A percentile compares a stretch with the other conserved stretches of the same genome.
phyloP scores from a whole-genome alignment of 192 early-diverging fungal genomes.

The Cladochytrium replicatum region DNA sequence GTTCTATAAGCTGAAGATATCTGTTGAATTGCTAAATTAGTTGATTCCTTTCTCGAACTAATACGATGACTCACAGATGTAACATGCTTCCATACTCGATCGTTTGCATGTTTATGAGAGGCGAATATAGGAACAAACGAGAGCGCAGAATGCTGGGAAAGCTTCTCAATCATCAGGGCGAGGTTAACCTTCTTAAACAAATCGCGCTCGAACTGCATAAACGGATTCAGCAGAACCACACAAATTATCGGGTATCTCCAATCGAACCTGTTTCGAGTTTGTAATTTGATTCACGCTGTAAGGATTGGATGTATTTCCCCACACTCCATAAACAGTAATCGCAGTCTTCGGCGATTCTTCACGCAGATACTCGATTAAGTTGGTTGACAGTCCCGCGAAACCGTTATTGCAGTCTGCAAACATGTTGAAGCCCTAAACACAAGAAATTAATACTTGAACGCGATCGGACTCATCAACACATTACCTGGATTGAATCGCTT shows the following conservation, averaged over 20 bases:
- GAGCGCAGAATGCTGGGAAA: conserved; percentile 13
- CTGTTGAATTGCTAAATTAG: background rate
- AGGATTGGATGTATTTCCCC: conserved; percentile 1
- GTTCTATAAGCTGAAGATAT: conserved; percentile 10
- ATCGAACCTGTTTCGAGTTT: background rate
- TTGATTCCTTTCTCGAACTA: background rate
- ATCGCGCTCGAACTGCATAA: conserved; percentile 1
- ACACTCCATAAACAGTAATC: conserved; percentile 28
- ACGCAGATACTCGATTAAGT: conserved; percentile 17
- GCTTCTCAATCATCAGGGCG: conserved; percentile 13
- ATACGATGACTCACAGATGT: conserved; percentile 8
- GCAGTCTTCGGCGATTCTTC: conserved; percentile 34
- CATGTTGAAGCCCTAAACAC: conserved; percentile 30
- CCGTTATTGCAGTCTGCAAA: conserved; percentile 28
- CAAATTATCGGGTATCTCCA: background rate
- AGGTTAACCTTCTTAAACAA: conserved; percentile 14
- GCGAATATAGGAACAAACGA: conserved; percentile 27
- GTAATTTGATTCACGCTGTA: conserved; percentile 1
- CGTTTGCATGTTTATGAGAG: conserved; percentile 1
- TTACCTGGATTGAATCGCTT: conserved; percentile 27
- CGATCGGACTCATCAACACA: background rate
- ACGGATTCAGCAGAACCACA: background rate
- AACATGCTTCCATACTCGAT: conserved; percentile 5
- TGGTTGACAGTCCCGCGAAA: conserved; percentile 28
- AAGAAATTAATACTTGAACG: background rate